Evolutionary conservation across 2,329 filamentous ascomycete species (phyloP), one percentile per base, ranked within the genome.

Genomic region (Diaporthe capsici): DNA sequence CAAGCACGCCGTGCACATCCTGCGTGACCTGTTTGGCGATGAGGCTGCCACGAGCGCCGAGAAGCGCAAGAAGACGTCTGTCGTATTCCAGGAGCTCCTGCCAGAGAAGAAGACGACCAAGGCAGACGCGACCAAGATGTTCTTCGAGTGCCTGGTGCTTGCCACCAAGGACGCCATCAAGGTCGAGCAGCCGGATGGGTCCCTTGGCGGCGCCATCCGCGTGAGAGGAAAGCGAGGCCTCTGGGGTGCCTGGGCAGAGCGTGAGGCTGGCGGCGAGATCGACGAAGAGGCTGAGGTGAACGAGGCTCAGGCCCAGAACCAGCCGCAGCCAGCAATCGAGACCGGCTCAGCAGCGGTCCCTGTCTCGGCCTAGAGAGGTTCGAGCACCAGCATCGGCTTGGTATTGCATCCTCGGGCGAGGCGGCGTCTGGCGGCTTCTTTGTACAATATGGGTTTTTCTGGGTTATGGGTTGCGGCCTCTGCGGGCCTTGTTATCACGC

Each of bases 151-250:
- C 73, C 89, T 99, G 34, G 97, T 99, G 4, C 89, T 99, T 63
- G 97, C 96, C 7, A 99, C 97, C 57, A 99, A 99, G 86, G 97
- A 99, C 83, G 97, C 97, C 39, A 94, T 99, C 86, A 98, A 98
- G 85, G 95, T 98, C 37, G 96, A 98, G 83, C 97, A 99, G 85
- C 90, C 90, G 67, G 88, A 92, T 77, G 90, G 90, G 20, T 81
- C 89, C 51, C 90, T 98, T 37, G 96, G 96, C 68, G 94, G 92
- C 3, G 90, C 93, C 20, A 95, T 99, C 81, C 90, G 93, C 75
- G 94, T 99, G 75, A 90, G 95, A 79, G 95, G 94, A 76, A 99
- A 99, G 90, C 91, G 95, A 80, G 96, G 95, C n/a, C 92, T 99
- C 3, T 99, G 97, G 96, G 97, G 96, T 71, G 92, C 93, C 51